Conservation (phyloP, 2,329 filamentous ascomycete species). For the Bisporella sp. region DNA sequence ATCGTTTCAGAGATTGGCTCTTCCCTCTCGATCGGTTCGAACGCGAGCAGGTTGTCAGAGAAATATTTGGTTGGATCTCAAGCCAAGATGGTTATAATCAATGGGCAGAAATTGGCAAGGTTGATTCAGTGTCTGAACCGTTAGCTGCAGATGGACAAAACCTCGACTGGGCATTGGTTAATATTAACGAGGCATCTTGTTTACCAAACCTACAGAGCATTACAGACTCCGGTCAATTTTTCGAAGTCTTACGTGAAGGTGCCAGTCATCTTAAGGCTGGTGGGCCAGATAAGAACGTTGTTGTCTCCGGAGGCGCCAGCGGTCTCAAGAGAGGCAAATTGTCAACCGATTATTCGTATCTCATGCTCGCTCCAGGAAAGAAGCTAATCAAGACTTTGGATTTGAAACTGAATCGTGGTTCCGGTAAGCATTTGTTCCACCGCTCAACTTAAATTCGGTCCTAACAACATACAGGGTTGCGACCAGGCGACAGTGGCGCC, state of each 20-base stretch:
- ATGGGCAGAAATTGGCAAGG: too few relatives aligned
- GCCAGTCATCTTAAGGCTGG: not conserved
- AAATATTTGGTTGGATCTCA: slow-evolving; percentile 16
- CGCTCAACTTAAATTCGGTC: too few relatives aligned
- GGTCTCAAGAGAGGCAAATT: slow-evolving; percentile 2
- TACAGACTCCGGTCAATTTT: not conserved
- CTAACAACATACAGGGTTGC: too few relatives aligned
- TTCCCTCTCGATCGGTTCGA: slow-evolving; percentile 16
- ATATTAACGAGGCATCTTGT: not conserved
- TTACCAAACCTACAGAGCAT: not conserved
- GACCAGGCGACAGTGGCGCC: too few relatives aligned
- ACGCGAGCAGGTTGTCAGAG: slow-evolving; percentile 14
- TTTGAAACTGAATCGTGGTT: too few relatives aligned
- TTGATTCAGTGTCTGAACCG: too few relatives aligned
- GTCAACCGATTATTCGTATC: slow-evolving; percentile 2
- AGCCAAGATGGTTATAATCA: not conserved
- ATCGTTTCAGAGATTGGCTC: slow-evolving; percentile 20
- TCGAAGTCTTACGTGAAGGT: not conserved
- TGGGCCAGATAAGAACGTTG: not conserved
- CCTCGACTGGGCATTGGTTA: slow-evolving; percentile 5
- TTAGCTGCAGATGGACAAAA: slow-evolving; percentile 1
- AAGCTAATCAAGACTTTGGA: too few relatives aligned
- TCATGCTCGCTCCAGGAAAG: slow-evolving; percentile 5
- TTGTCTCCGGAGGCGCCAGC: not conserved
- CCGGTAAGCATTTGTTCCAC: too few relatives aligned